Base-by-base conservation (phyloP, 2,329 filamentous ascomycete species). In the Xylariaceae sp. region DNA sequence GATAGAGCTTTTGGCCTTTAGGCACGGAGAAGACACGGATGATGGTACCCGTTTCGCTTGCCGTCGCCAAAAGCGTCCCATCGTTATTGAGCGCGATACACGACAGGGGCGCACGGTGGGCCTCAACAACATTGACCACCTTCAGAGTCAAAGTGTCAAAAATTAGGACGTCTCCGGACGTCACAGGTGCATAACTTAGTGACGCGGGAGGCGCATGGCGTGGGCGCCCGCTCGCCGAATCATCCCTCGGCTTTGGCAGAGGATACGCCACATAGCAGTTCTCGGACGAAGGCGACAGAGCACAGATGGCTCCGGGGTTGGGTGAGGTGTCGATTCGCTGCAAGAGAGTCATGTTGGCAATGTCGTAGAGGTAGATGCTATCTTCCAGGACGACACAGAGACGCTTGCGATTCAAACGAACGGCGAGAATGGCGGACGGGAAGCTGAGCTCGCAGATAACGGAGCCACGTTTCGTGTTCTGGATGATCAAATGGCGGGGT, bases 381-480 rank as follows among this genome's bases (percentile, higher is more conserved):
- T 96, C 92, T 73, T 99, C 94, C 58, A 97, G 82, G 11, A 97
- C 88, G 37, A 99, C 92, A 10, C 94, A 91, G 30, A 99, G 82
- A 44, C 94, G 87, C 75, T 97, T 97, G 67, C 94, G 85, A 74
- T 99, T 99, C 69, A 99, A 80, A 65, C 92, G 89, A 60, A 99
- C 91, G 17, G 93, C 92, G 47, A 97, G 84, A 9, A 99, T 92
- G 53, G 92, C 92, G n/a, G 92, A 96, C 10, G 93, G 93, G 69
- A 99, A 99, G 2, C 93, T 97, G 72, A 99, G 89, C 75, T 99
- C 94, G 83, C 94, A 99, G 74, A 99, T 97, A 61, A 95, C 90
- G 48, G 93, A 87, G 1, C 82, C 82, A 66, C 85, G 79, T 82
- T 87, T 97, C 42, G 94, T 99, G 74, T 99, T 99, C 71, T 96